phyloP scores from a whole-genome alignment of 768 basidiomycete genomes.

The Phylloporus scabripes region DNA sequence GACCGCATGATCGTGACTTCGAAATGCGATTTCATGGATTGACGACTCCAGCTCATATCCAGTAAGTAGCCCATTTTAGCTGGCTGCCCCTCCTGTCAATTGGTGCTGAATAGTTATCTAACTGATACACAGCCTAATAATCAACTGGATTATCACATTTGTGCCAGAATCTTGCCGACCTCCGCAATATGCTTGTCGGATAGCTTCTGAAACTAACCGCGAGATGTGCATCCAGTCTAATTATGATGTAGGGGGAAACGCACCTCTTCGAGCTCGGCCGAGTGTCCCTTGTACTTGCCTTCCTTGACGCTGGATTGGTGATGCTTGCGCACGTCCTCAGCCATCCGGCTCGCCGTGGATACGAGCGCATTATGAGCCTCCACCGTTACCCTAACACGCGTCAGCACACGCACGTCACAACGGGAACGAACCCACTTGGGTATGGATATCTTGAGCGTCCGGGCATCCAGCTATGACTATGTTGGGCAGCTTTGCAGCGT shows the following conservation, averaged over 20 bases:
- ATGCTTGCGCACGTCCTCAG: slow-evolving; percentile 73
- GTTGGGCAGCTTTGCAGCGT: slow-evolving; percentile 68
- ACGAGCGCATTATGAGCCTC: slow-evolving; percentile 59
- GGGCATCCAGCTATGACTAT: slow-evolving; percentile 55
- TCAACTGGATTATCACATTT: no score
- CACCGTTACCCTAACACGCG: slow-evolving; percentile 58
- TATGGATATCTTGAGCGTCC: slow-evolving; percentile 75
- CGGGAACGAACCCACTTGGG: slow-evolving; percentile 51
- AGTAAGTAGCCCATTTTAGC: no score
- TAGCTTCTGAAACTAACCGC: slow-evolving; percentile 66
- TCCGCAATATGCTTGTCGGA: slow-evolving; percentile 57
- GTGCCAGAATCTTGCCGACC: slow-evolving; percentile 58
- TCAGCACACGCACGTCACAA: not conserved
- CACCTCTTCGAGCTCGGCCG: slow-evolving; percentile 67
- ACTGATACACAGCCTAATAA: no score
- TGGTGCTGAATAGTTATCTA: no score
- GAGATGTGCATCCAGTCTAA: not conserved
- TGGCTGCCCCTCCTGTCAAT: no score
- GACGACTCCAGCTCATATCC: no score
- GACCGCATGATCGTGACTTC: no score
- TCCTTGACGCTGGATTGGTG: slow-evolving; percentile 62
- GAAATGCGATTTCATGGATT: no score
- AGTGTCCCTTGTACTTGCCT: slow-evolving; percentile 64
- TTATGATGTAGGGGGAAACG: slow-evolving; percentile 10
- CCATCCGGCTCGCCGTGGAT: slow-evolving; percentile 51